Evolutionary conservation across 768 basidiomycete genomes (phyloP), one percentile per base, ranked within the genome.

Genomic region (Leucosporidium yakuticum): DNA sequence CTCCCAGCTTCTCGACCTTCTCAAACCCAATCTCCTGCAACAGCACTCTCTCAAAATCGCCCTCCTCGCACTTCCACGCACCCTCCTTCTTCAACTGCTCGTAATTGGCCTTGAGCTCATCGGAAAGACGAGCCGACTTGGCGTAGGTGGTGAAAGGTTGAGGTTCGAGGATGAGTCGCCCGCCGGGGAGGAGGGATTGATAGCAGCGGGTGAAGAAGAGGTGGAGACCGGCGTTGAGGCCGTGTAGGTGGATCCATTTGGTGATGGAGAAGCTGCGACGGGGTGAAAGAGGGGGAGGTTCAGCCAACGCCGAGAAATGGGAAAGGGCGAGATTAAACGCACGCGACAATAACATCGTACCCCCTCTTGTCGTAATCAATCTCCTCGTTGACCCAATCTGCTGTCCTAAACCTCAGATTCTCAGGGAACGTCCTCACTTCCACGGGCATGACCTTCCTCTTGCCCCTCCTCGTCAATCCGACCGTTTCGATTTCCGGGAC

Each of bases 211-310:
- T 79, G 74, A 95, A 94, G 77, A 93, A 90, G 0, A 70, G 66
- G 47, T 77, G 71, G n/a, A 95, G 73, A 0, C 86, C 91, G 1
- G 83, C 83, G 74, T 96, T 92, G 15, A 88, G 88, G 17, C 82
- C 81, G 71, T 92, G 87, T 15, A 95, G 81, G 77, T 95, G 92
- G 36, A 94, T 90, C 92, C 92, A 95, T 79, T 93, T 95, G 0
- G 91, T 85, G 54, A 94, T 79, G 0, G 91, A 94, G 72, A 95
- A 86, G 1, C 90, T 92, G 75, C 4, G 39, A 29, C 2, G 29
- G 39, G n/a, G 60, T 32, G 21, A n/a, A 55, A 39, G 29, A 55
- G 21, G 44, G 60, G 23, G 21, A 53, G 32, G 39, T 3, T 44
- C 8, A 44, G 39, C 39, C 11, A 44, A 15, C 39, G 39, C 39